Percentiles rank a stretch among this genome's conserved stretches.
phyloP scores from a whole-genome alignment of 106 monocot species.

The Dactylorhiza incarnata region DNA sequence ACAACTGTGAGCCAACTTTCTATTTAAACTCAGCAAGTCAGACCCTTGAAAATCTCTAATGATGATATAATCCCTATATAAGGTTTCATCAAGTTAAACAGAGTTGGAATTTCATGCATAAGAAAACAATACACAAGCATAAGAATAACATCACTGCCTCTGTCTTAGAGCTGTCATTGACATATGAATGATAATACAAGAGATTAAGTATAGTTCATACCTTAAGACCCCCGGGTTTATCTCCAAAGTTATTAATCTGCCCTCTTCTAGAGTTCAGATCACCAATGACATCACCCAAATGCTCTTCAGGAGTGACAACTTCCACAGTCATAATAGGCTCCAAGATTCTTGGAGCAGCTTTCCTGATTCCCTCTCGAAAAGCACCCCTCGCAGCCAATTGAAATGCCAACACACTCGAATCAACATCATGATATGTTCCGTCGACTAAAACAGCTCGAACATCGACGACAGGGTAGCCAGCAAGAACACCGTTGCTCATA shows the following conservation, averaged over 20 bases:
- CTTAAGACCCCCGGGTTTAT: slow-evolving; percentile 97
- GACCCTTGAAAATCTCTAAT: neutral
- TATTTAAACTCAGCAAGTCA: neutral
- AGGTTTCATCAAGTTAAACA: neutral
- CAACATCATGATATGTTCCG: slow-evolving; percentile 92
- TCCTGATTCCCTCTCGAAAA: slow-evolving; percentile 82
- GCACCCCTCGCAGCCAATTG: slow-evolving; percentile 91
- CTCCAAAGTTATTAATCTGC: slow-evolving; percentile 76
- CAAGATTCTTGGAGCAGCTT: slow-evolving; percentile 71
- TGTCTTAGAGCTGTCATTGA: neutral
- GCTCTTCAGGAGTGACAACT: slow-evolving; percentile 92
- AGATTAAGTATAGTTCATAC: slow-evolving; percentile 19
- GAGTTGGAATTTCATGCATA: neutral
- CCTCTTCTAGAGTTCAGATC: slow-evolving; percentile 97
- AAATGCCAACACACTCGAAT: slow-evolving; percentile 97
- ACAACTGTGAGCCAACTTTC: neutral
- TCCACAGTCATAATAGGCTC: slow-evolving; percentile 99
- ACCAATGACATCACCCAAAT: slow-evolving; percentile 99
- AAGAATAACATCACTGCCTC: neutral
- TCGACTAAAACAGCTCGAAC: slow-evolving; percentile 82
- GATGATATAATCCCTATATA: neutral
- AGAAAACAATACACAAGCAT: neutral
- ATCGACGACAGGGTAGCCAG: slow-evolving; percentile 94
- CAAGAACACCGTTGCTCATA: slow-evolving; percentile 89
- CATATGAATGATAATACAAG: neutral